Evolutionary conservation across 768 basidiomycete species (phyloP), one percentile per base, ranked within the genome.

Genomic region (Lepiota venenata): DNA sequence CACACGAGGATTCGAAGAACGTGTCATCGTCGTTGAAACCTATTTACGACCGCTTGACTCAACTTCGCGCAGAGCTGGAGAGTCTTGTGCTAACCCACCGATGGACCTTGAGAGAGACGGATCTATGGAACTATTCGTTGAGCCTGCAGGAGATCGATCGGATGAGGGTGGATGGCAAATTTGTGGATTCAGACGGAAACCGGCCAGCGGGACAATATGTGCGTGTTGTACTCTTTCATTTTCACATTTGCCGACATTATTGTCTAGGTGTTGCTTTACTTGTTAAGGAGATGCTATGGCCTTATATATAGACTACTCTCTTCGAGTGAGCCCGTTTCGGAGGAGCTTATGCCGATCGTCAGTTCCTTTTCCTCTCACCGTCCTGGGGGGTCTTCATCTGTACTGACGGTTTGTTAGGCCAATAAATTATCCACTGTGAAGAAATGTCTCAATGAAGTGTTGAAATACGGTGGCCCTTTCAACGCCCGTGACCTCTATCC

Each of bases 361-460:
- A 38, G 64, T 35, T 18, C 40, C 12, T 25, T 35, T 14, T 35
- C 14, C n/a, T 32, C 11, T 43, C 35, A 20, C 38, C 10, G 20
- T 29, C 41, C 21, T 22, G 7, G 21, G 10, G 12, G 15, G 10
- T 32, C 32, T 8, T 32, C 32, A 32, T 32, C 32, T 7, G 27
- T 5, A 25, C 38, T 55, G 25, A 47, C 42, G 12, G 37, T 46
- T 47, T 47, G 1, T n/a, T 58, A 96, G 94, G 93, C 95, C 5
- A 98, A 98, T 74, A 98, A 98, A 64, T 73, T 98, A 2, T 93
- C 92, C 14, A 98, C 95, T 0, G 91, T 98, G 58, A 97, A 96
- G 77, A 96, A 96, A 66, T 96, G 94, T 63, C 75, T 98, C 51
- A 96, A 96, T 63, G 95, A 98, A 71, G 95, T 98, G 2, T 77